phyloP scores from a whole-genome alignment of 2,329 filamentous ascomycete species.

The Epichloe typhina region DNA sequence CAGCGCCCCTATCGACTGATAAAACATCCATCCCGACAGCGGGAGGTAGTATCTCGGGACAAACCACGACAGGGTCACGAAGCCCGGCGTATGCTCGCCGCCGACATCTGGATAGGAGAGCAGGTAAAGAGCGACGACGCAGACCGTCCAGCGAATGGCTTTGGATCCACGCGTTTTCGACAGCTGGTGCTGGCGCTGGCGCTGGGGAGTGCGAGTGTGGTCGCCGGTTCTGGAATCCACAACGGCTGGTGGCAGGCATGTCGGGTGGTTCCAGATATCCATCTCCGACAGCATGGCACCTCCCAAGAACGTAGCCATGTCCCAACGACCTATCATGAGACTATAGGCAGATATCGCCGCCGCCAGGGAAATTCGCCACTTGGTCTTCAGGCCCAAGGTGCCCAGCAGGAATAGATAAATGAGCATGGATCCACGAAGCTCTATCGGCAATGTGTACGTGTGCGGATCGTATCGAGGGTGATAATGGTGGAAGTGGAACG shows the following conservation, averaged over 20 bases:
- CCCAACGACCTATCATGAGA: constrained; percentile 23
- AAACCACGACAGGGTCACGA: constrained; percentile 19
- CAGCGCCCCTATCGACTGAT: constrained; percentile 24
- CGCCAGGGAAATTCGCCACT: constrained; percentile 19
- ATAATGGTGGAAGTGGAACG: constrained; percentile 26
- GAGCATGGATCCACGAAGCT: constrained; percentile 27
- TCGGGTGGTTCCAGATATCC: constrained; percentile 14
- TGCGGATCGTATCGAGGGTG: constrained; percentile 28
- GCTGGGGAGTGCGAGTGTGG: background rate
- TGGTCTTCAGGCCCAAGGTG: constrained; percentile 22
- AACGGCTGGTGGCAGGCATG: background rate
- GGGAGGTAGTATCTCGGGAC: constrained; percentile 24
- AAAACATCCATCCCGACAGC: constrained; percentile 26
- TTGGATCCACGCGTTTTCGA: background rate
- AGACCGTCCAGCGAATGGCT: constrained; percentile 14
- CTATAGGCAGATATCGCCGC: constrained; percentile 20
- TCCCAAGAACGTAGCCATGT: constrained; percentile 26
- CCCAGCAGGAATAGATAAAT: constrained; percentile 27
- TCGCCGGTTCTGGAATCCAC: background rate
- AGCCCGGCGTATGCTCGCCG: constrained; percentile 26
- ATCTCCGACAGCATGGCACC: constrained; percentile 24
- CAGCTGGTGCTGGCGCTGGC: background rate
- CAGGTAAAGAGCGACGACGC: constrained; percentile 22
- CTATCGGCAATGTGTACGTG: constrained; percentile 29
- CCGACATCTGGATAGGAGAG: constrained; percentile 26